Percentiles rank a stretch among this genome's conserved stretches.
These are phyloP conservation scores for Tinospora cordifolia DNA, from an alignment of 164 flowering plant species.

Conservation along the genomic window DNA sequence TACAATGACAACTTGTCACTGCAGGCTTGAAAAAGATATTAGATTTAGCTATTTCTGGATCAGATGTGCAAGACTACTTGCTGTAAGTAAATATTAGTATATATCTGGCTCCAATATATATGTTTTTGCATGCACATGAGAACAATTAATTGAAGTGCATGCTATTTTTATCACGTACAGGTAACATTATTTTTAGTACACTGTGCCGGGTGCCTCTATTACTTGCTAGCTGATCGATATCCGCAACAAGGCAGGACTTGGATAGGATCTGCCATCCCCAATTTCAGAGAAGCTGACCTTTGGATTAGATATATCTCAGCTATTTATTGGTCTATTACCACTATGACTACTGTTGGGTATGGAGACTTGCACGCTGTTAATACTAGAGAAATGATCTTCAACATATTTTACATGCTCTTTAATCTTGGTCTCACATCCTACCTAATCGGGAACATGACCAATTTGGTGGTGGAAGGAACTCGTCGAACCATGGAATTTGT, in stretches of 20 bases:
- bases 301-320: conserved; percentile 66
- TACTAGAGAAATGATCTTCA: conserved; percentile 77
- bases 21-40: conserved; percentile 92
- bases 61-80: conserved; percentile 66
- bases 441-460: conserved; percentile 95
- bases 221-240: conserved; percentile 72
- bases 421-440: conserved; percentile 91
- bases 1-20: neutral
- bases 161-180: conserved; percentile 32
- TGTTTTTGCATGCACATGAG: too few relatives aligned
- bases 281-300: conserved; percentile 60
- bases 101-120: neutral
- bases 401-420: conserved; percentile 81
- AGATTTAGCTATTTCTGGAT: conserved; percentile 81
- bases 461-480: conserved; percentile 91
- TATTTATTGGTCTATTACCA: conserved; percentile 82
- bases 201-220: conserved; percentile 86
- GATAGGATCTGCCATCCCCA: conserved; percentile 62
- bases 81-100: conserved; percentile 51
- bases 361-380: conserved; percentile 94
- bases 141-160: neutral
- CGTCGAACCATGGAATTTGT: conserved; percentile 94
- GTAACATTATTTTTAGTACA: conserved; percentile 74
- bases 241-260: conserved; percentile 74
- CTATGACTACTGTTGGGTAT: conserved; percentile 94